Evolutionary conservation across 2,329 filamentous ascomycete genomes (phyloP).

Genomic region (Talaromyces marneffei): DNA sequence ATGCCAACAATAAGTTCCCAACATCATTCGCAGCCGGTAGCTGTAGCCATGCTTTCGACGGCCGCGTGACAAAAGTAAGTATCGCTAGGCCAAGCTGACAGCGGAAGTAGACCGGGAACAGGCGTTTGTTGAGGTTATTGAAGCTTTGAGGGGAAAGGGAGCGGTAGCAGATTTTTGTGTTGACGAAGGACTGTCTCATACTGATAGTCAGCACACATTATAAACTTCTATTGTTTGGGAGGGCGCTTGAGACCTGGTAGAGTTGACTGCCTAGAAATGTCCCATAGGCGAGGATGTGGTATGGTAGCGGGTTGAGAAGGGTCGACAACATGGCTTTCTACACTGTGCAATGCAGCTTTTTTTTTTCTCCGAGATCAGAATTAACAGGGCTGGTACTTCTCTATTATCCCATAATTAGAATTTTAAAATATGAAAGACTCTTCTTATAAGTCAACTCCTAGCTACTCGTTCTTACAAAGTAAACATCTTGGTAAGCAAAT

Average conservation of each 20-base stretch:
- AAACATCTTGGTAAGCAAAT: background rate
- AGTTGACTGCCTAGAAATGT: constrained; percentile 36
- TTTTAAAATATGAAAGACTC: background rate
- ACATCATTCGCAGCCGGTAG: constrained; percentile 22
- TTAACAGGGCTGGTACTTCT: too few species aligned
- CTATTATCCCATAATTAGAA: background rate
- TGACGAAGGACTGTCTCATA: constrained; percentile 32
- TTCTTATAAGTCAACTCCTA: background rate
- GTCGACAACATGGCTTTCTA: constrained; percentile 6
- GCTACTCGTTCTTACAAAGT: too few species aligned
- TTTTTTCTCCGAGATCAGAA: too few species aligned
- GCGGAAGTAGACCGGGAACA: constrained; percentile 39
- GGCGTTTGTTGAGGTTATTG: constrained; percentile 33
- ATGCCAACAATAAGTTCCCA: constrained; percentile 24
- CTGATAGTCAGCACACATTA: background rate
- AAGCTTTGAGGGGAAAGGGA: constrained; percentile 34
- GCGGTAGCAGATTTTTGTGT: constrained; percentile 36
- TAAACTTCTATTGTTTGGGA: background rate
- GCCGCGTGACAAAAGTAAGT: constrained; percentile 27
- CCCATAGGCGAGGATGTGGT: constrained; percentile 37
- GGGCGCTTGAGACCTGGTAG: constrained; percentile 24
- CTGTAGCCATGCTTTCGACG: constrained; percentile 28
- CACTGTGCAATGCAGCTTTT: background rate
- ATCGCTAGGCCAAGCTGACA: constrained; percentile 32
- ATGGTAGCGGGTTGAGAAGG: constrained; percentile 23